These are phyloP conservation scores for Monosporozyma solicola DNA, from an alignment of 805 yeast species.

Conservation along the genomic window DNA sequence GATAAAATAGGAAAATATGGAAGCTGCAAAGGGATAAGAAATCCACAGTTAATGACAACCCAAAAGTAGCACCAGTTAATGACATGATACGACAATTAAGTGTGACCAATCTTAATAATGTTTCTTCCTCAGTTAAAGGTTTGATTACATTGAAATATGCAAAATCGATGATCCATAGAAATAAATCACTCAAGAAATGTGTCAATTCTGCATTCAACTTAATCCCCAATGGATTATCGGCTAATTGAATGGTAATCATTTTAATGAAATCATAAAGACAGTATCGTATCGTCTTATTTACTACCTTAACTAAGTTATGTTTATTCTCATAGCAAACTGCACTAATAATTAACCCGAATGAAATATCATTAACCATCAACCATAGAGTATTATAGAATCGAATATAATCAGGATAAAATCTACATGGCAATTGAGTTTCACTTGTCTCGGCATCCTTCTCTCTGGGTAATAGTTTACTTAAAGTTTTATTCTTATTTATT, in stretches of 20 bases:
- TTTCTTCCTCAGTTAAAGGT: constrained; percentile 13
- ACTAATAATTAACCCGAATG: constrained; percentile 59
- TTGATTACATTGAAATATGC: constrained; percentile 37
- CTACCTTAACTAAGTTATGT: constrained; percentile 30
- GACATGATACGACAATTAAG: constrained; percentile 35
- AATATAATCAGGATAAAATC: constrained; percentile 55
- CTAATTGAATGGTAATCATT: constrained; percentile 57
- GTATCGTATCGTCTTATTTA: constrained; percentile 20
- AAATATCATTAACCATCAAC: constrained; percentile 75
- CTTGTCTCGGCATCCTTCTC: constrained; percentile 3
- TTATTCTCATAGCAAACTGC: constrained; percentile 37
- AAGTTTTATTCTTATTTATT: constrained; percentile 27
- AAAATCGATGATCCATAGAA: constrained; percentile 72
- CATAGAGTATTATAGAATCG: constrained; percentile 79
- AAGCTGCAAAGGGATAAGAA: constrained; percentile 50
- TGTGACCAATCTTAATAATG: constrained; percentile 24
- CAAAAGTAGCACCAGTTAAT: constrained; percentile 57
- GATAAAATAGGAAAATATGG: constrained; percentile 70
- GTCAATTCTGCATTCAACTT: constrained; percentile 84
- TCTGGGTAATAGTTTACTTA: constrained; percentile 11
- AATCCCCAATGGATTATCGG: constrained; percentile 88
- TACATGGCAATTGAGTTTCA: constrained; percentile 30
- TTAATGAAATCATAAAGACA: constrained; percentile 36
- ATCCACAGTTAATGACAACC: constrained; percentile 61
- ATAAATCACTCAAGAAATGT: constrained; percentile 74